Conservation (phyloP, 768 basidiomycete genomes). For the Ramaria sp. region DNA sequence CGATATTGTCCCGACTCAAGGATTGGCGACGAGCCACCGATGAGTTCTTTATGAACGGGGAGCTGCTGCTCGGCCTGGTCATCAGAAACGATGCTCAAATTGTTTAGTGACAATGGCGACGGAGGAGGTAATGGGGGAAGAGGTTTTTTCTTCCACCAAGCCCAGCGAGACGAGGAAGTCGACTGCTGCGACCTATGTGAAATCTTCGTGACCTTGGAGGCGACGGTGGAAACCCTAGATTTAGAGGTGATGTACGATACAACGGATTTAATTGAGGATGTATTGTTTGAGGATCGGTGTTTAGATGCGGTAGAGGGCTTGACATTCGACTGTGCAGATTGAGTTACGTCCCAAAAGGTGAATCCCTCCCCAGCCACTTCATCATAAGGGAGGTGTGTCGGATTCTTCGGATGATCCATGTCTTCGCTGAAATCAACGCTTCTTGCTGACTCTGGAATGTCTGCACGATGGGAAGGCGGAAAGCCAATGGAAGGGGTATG, state of each 20-base stretch:
- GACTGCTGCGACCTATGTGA: slow-evolving; percentile 23
- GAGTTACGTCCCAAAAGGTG: not conserved
- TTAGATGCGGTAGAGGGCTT: not conserved
- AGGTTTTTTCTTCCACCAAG: slow-evolving; percentile 39
- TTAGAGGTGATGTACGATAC: slow-evolving; percentile 27
- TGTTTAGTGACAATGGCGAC: no score
- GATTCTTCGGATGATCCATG: not conserved
- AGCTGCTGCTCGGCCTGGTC: slow-evolving; percentile 16
- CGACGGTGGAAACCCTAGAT: slow-evolving; percentile 21
- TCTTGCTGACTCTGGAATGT: slow-evolving; percentile 8
- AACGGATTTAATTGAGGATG: slow-evolving; percentile 39
- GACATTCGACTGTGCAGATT: not conserved
- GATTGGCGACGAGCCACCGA: not conserved
- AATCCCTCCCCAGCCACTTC: not conserved
- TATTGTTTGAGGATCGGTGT: slow-evolving; percentile 23
- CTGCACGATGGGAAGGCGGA: slow-evolving; percentile 3
- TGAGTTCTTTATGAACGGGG: not conserved
- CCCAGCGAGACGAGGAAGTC: slow-evolving; percentile 23
- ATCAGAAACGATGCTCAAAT: no score
- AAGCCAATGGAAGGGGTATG: slow-evolving; percentile 1
- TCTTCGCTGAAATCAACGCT: slow-evolving; percentile 4
- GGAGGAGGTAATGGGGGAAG: slow-evolving; percentile 43
- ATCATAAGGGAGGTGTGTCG: not conserved
- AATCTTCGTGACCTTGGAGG: slow-evolving; percentile 9
- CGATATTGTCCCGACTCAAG: slow-evolving; percentile 34